Evolutionary conservation across 2,329 filamentous ascomycete species (phyloP).

Genomic region (Whalleya microplaca): DNA sequence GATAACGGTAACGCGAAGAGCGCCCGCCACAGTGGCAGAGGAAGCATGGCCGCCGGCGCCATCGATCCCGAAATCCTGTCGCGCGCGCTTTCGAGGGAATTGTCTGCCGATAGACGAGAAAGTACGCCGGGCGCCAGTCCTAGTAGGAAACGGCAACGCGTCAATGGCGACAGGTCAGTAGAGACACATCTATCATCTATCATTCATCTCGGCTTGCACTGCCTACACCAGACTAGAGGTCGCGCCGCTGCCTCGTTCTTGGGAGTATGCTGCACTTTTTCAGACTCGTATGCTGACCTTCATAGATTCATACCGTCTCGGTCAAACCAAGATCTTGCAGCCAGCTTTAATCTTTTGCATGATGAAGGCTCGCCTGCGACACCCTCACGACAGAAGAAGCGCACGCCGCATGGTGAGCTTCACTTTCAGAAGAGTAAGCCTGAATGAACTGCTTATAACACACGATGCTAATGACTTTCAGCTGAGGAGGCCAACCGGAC

Average conservation of each 20-base stretch:
- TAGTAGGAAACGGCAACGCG: slow-evolving; percentile 61
- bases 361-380: slow-evolving; percentile 93
- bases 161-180: slow-evolving; percentile 63
- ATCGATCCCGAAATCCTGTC: slow-evolving; percentile 57
- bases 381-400: slow-evolving; percentile 81
- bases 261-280: background rate
- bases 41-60: slow-evolving; percentile 40
- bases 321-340: slow-evolving; percentile 88
- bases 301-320: slow-evolving; percentile 91
- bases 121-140: slow-evolving; percentile 58
- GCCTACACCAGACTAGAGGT: slow-evolving; percentile 27
- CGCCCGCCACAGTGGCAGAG: slow-evolving; percentile 40
- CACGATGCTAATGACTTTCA: slow-evolving; percentile 37
- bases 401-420: slow-evolving; percentile 84
- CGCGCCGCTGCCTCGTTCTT: background rate
- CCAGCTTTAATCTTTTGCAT: slow-evolving; percentile 88
- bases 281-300: slow-evolving; percentile 13
- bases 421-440: slow-evolving; percentile 88
- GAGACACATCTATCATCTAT: background rate
- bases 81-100: slow-evolving; percentile 54
- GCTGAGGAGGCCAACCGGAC: slow-evolving; percentile 95
- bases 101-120: slow-evolving; percentile 55
- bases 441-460: background rate
- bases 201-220: background rate
- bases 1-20: slow-evolving; percentile 41